phyloP scores from a whole-genome alignment of 1,284 basidiomycete species.

The Papiliotrema flavescens region DNA sequence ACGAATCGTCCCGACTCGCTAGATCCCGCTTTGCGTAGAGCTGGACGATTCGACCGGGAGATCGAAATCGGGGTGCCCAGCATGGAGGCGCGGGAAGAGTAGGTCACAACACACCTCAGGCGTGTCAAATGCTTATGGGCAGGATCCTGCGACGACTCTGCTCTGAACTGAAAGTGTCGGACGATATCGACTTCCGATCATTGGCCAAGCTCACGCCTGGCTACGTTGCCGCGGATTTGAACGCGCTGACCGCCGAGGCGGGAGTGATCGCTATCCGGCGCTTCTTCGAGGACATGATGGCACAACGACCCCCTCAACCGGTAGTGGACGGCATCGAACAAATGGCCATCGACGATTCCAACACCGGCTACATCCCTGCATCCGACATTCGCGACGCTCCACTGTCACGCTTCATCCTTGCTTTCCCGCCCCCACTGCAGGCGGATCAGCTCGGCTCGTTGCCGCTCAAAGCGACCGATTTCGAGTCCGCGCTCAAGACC shows the following conservation, averaged over 20 bases:
- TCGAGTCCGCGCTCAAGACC: slow-evolving; percentile 70
- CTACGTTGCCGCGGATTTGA: slow-evolving; percentile 92
- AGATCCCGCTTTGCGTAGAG: slow-evolving; percentile 86
- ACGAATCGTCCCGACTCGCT: slow-evolving; percentile 94
- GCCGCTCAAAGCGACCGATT: slow-evolving; percentile 75
- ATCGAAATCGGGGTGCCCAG: slow-evolving; percentile 97
- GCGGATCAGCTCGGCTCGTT: slow-evolving; percentile 72
- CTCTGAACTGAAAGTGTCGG: slow-evolving; percentile 30
- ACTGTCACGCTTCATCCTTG: slow-evolving; percentile 82
- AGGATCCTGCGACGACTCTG: slow-evolving; percentile 72
- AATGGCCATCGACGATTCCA: slow-evolving; percentile 33
- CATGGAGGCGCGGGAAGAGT: slow-evolving; percentile 85
- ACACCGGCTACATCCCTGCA: slow-evolving; percentile 34
- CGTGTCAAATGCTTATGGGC: slow-evolving; percentile 4
- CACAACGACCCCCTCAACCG: slow-evolving; percentile 59
- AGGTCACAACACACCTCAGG: slow-evolving; percentile 26
- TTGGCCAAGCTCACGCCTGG: slow-evolving; percentile 93
- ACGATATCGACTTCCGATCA: slow-evolving; percentile 39
- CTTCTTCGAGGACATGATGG: slow-evolving; percentile 80
- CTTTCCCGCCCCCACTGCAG: slow-evolving; percentile 76
- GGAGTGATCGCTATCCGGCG: slow-evolving; percentile 95
- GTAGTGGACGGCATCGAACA: slow-evolving; percentile 20
- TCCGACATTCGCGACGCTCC: slow-evolving; percentile 58
- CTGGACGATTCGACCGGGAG: slow-evolving; percentile 94
- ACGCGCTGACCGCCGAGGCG: slow-evolving; percentile 85